phyloP scores from a whole-genome alignment of 495 filamentous ascomycete species.

The Parathielavia hyrcaniae region DNA sequence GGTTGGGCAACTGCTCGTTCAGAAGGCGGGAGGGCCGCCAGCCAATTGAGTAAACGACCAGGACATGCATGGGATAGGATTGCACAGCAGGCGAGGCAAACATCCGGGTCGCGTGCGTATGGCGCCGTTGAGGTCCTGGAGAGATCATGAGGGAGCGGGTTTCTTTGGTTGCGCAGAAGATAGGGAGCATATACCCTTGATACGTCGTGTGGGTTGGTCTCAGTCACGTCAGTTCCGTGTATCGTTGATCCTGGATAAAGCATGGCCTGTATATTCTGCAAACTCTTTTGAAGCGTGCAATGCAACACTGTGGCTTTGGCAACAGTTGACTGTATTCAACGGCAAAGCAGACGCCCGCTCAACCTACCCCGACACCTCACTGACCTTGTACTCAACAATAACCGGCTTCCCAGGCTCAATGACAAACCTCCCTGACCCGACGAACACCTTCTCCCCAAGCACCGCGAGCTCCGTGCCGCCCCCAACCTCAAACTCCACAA shows the following conservation, averaged over 20 bases:
- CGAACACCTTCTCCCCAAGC: constrained; percentile 49
- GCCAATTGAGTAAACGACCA: constrained; percentile 8
- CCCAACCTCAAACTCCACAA: constrained; percentile 52
- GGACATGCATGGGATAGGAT: neutral
- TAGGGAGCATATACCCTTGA: constrained; percentile 4
- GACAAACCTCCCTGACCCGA: constrained; percentile 50
- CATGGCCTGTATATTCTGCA: no score
- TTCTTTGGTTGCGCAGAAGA: neutral
- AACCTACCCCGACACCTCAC: constrained; percentile 41
- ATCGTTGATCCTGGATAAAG: no score
- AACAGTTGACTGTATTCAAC: neutral
- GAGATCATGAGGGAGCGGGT: neutral
- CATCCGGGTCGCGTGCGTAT: neutral
- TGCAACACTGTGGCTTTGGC: no score
- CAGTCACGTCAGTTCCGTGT: no score
- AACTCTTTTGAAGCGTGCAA: no score
- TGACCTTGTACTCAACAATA: constrained; percentile 55
- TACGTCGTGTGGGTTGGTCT: neutral
- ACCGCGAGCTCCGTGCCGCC: constrained; percentile 43
- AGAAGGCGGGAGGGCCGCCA: constrained; percentile 36
- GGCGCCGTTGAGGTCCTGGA: neutral
- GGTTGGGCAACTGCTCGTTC: constrained; percentile 41
- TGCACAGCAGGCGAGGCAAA: neutral
- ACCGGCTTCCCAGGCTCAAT: constrained; percentile 48
- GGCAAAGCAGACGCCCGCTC: no score